phyloP scores from a whole-genome alignment of 176 grass and related monocot genomes.

The Microstegium vimineum region DNA sequence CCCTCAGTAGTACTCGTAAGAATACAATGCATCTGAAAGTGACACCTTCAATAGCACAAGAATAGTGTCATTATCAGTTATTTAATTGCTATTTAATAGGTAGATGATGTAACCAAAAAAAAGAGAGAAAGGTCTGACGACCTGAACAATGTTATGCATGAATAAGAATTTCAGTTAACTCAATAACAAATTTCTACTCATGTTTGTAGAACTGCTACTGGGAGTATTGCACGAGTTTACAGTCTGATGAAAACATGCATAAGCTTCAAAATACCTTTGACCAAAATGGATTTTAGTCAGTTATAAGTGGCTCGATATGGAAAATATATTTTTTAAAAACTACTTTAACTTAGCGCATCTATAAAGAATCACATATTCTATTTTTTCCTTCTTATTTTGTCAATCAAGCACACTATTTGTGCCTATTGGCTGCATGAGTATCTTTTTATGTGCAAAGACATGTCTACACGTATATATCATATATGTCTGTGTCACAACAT shows the following conservation, averaged over 20 bases:
- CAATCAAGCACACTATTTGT: not conserved
- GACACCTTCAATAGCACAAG: not conserved
- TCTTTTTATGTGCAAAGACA: not conserved
- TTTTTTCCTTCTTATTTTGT: not conserved
- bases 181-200: not conserved
- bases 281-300: not conserved
- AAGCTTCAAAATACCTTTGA: not conserved
- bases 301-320: not conserved
- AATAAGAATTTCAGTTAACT: not conserved
- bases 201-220: not conserved
- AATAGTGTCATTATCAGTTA: not conserved
- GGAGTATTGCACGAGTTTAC: not conserved
- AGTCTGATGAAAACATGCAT: not conserved
- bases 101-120: conserved; percentile 14
- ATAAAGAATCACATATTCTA: not conserved
- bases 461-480: not conserved
- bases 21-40: not conserved
- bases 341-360: not conserved
- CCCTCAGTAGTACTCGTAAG: conserved; percentile 5
- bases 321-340: not conserved
- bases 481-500: not conserved
- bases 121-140: conserved; percentile 5
- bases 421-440: not conserved
- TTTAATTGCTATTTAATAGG: conserved; percentile 28
- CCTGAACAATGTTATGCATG: not conserved